These are phyloP conservation scores for Aspergillus kassunensis DNA, from an alignment of 495 filamentous ascomycete species.

Conservation along the genomic window DNA sequence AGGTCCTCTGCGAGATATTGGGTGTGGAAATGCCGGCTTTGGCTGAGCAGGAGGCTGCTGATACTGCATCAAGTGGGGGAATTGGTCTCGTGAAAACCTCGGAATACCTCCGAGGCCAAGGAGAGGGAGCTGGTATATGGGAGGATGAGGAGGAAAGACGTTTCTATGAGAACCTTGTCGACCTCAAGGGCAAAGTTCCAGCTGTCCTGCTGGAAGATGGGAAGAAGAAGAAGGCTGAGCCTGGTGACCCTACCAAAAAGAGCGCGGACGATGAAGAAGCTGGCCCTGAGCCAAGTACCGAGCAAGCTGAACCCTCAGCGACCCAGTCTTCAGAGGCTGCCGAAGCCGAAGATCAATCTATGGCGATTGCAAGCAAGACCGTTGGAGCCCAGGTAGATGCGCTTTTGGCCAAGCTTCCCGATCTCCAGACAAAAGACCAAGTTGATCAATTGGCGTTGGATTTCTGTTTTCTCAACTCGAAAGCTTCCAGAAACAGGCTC, in stretches of 20 bases:
- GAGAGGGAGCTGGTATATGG: constrained; percentile 96
- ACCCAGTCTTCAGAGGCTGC: constrained; percentile 44
- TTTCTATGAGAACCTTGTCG: constrained; percentile 95
- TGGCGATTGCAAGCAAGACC: constrained; percentile 93
- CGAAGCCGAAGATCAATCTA: constrained; percentile 76
- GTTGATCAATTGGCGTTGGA: constrained; percentile 91
- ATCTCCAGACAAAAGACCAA: constrained; percentile 83
- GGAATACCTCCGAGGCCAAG: constrained; percentile 85
- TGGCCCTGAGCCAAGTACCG: constrained; percentile 21
- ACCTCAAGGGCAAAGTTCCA: constrained; percentile 93
- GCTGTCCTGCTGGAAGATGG: constrained; percentile 88
- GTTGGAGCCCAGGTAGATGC: constrained; percentile 96
- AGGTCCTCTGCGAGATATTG: constrained; percentile 82
- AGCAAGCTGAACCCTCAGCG: constrained; percentile 27
- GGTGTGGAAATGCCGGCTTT: constrained; percentile 94
- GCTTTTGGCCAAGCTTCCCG: constrained; percentile 78
- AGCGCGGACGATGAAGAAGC: constrained; percentile 39
- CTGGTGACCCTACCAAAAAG: constrained; percentile 64
- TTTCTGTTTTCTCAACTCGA: constrained; percentile 98
- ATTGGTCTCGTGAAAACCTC: constrained; percentile 93
- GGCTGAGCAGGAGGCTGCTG: constrained; percentile 70
- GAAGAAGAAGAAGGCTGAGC: constrained; percentile 87
- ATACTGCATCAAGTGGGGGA: constrained; percentile 59
- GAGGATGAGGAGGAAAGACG: constrained; percentile 97
- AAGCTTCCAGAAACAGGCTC: constrained; percentile 90